Evolutionary conservation across 2,329 filamentous ascomycete genomes (phyloP).

Genomic region (Apiospora aurea): DNA sequence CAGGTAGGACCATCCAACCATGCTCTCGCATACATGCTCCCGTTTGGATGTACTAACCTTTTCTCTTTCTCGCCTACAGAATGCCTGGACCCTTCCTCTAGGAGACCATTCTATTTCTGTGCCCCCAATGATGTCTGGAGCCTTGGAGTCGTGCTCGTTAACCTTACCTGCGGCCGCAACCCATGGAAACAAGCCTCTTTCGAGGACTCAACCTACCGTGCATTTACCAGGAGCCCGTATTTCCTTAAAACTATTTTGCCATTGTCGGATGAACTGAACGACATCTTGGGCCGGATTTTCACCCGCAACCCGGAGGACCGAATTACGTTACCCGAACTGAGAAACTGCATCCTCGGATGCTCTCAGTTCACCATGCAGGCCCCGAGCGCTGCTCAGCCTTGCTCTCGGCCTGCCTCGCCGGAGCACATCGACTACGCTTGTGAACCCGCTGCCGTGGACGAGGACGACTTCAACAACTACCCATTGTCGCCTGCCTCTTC

Average conservation of each 20-base stretch:
- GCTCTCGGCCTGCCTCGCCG: slow-evolving; percentile 51
- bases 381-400: slow-evolving; percentile 40
- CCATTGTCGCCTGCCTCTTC: slow-evolving; percentile 59
- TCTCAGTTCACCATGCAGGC: slow-evolving; percentile 70
- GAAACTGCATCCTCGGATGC: slow-evolving; percentile 78
- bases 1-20: slow-evolving; percentile 70
- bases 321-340: slow-evolving; percentile 82
- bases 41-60: slow-evolving; percentile 35
- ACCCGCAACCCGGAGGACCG: slow-evolving; percentile 83
- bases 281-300: slow-evolving; percentile 87
- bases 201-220: slow-evolving; percentile 94
- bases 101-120: slow-evolving; percentile 83
- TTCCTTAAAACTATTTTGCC: slow-evolving; percentile 95
- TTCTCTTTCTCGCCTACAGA: slow-evolving; percentile 61
- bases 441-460: slow-evolving; percentile 54
- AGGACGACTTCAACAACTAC: slow-evolving; percentile 46
- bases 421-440: slow-evolving; percentile 56
- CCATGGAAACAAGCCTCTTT: slow-evolving; percentile 96
- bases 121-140: slow-evolving; percentile 98
- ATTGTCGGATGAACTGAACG: slow-evolving; percentile 86
- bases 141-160: slow-evolving; percentile 96
- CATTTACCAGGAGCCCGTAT: slow-evolving; percentile 82
- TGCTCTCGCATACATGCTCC: slow-evolving; percentile 27
- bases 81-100: slow-evolving; percentile 80
- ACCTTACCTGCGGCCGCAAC: slow-evolving; percentile 96